phyloP scores from a whole-genome alignment of 129 eudicot genomes.

The Solidago caesia region DNA sequence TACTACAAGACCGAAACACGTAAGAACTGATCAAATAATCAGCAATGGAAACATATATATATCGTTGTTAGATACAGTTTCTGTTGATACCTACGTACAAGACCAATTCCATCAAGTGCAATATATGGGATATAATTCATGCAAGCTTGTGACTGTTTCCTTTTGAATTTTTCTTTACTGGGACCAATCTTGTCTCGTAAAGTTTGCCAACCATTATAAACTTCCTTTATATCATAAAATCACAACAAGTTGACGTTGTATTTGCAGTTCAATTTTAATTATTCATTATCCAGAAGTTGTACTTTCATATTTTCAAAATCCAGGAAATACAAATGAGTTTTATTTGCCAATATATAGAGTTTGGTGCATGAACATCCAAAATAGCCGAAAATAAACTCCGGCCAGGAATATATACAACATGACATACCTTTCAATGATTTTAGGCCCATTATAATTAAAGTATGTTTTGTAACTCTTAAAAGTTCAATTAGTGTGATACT shows the following conservation, averaged over 20 bases:
- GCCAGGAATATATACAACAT: no score
- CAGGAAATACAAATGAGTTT: neutral
- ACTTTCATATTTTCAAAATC: neutral
- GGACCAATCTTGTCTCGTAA: conserved; percentile 39
- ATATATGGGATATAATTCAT: conserved; percentile 11
- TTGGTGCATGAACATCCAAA: no score
- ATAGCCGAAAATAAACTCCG: no score
- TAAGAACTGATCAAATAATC: neutral
- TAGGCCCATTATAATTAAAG: no score
- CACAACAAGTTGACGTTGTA: conserved; percentile 23
- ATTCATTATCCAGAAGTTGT: neutral
- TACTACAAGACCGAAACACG: conserved; percentile 3
- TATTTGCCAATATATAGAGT: neutral
- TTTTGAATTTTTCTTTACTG: conserved; percentile 30
- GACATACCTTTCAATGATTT: no score
- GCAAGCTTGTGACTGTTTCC: conserved; percentile 35
- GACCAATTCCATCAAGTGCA: conserved; percentile 35
- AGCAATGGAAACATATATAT: conserved; percentile 14
- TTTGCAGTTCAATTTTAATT: conserved; percentile 9
- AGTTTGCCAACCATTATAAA: conserved; percentile 27
- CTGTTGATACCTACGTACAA: conserved; percentile 4
- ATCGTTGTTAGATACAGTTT: conserved; percentile 35
- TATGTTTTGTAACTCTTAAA: no score
- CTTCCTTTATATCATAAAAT: conserved; percentile 16
- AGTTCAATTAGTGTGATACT: no score